These are phyloP conservation scores for Leccinum ochraceum DNA, from an alignment of 768 basidiomycete species.

Conservation along the genomic window DNA sequence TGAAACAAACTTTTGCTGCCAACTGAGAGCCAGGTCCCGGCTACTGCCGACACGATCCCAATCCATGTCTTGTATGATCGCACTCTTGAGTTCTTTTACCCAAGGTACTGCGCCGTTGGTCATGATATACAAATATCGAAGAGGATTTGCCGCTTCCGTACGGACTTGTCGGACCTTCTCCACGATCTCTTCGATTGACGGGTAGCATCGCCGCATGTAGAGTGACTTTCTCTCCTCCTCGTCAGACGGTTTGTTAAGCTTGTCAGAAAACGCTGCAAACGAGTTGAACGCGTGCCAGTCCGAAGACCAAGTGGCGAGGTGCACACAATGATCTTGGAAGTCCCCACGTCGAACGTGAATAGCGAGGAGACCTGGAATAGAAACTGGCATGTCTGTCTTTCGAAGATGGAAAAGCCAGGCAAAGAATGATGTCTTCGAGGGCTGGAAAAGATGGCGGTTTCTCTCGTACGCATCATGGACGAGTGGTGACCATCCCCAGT, in stretches of 20 bases:
- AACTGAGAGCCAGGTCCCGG: constrained; percentile 42
- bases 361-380: constrained; percentile 45
- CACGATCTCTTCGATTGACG: constrained; percentile 44
- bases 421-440: background rate
- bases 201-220: constrained; percentile 44
- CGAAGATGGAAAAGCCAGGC: background rate
- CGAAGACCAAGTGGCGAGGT: constrained; percentile 37
- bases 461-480: constrained; percentile 33
- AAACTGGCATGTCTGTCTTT: constrained; percentile 9
- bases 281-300: constrained; percentile 48
- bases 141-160: constrained; percentile 18
- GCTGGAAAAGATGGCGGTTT: constrained; percentile 33
- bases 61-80: constrained; percentile 29
- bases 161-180: constrained; percentile 38
- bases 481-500: constrained; percentile 41
- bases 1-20: constrained; percentile 44
- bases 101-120: constrained; percentile 47
- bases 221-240: constrained; percentile 23
- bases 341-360: constrained; percentile 56
- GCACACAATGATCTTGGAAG: constrained; percentile 45
- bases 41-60: constrained; percentile 47
- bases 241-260: constrained; percentile 33
- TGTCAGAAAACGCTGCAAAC: constrained; percentile 43
- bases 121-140: constrained; percentile 46
- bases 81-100: constrained; percentile 41